A percentile compares a stretch with the other conserved stretches of the same genome.
Conservation (phyloP, 768 basidiomycete species). For the Harrya chromipes region DNA sequence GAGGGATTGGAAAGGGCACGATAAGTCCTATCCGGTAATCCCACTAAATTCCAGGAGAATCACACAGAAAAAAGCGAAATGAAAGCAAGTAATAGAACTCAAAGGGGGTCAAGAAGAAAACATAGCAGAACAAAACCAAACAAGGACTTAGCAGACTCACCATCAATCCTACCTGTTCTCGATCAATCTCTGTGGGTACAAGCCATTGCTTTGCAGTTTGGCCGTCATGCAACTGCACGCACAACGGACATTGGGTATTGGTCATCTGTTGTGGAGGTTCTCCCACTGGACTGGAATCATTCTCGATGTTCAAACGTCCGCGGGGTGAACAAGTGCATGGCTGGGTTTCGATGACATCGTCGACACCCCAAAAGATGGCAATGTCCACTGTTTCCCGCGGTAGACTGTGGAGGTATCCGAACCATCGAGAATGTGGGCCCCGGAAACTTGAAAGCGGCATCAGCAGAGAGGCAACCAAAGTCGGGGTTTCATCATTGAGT, state of each 20-base stretch:
- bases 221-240: constrained; percentile 25
- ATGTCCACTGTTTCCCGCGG: constrained; percentile 52
- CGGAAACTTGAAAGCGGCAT: constrained; percentile 39
- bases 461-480: background rate
- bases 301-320: constrained; percentile 10
- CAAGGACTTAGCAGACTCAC: constrained; percentile 21
- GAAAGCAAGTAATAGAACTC: constrained; percentile 9
- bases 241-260: constrained; percentile 15
- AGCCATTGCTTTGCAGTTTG: constrained; percentile 34
- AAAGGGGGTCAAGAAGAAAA: background rate
- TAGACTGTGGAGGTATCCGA: constrained; percentile 62
- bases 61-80: constrained; percentile 6
- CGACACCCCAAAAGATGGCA: constrained; percentile 57
- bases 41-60: constrained; percentile 11
- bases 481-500: constrained; percentile 6
- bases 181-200: constrained; percentile 30
- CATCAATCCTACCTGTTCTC: constrained; percentile 23
- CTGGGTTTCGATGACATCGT: constrained; percentile 17
- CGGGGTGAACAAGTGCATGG: constrained; percentile 18
- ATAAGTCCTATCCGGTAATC: constrained; percentile 1
- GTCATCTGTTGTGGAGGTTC: background rate
- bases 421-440: constrained; percentile 54
- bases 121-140: constrained; percentile 4
- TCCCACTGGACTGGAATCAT: constrained; percentile 4
- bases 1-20: constrained; percentile 7